Base-by-base conservation (phyloP, 306 rosid genomes). In the Dalbergia cultrata region DNA sequence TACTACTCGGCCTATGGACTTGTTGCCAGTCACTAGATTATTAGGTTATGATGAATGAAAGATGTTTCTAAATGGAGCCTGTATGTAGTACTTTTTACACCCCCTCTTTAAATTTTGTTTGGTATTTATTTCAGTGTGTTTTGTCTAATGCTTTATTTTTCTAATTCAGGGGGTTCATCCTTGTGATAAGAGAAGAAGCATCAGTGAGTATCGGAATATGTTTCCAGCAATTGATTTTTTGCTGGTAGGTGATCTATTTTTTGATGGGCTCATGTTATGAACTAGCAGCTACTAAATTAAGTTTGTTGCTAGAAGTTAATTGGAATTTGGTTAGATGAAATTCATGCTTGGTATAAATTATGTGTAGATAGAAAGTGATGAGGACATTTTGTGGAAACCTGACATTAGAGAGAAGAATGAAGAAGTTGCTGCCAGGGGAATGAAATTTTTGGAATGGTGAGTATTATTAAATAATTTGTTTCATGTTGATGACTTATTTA, bases 201-300 rank as follows among this genome's bases (percentile, higher is more conserved):
- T 92, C 72, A 84, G 70, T 13, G 94, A 95, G 79, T 95, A 95
- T 76, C 85, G 22, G 61, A 54, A 85, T 74, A 85, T 95, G 79
- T 95, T 95, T 82, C 99, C 99, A 12, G 99, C 94, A 18, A 70
- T 95, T 85, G 94, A 93, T 87, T 95, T 95, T 86, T 93, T 97
- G 37, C 85, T 88, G 90, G 99, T 65, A 83, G 81, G 92, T 77
- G 47, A 58, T 86, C 67, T 75, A 43, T 76, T 67, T 76, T 67
- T 45, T 75, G 17, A 43, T 72, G 70, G 34, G 43, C 58, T 72
- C 62, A 22, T 41, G 22, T 47, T 70, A 21, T 72, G 83, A 80
- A 37, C 58, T 61, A 82, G 35, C 39, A 47, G 44, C 71, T 78
- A 39, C 58, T 19, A 16, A 14, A 50, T 53, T 81, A 21, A 43